These are phyloP conservation scores for Cutaneotrichosporon cutaneum DNA, from an alignment of 1,284 basidiomycete species.

Conservation along the genomic window DNA sequence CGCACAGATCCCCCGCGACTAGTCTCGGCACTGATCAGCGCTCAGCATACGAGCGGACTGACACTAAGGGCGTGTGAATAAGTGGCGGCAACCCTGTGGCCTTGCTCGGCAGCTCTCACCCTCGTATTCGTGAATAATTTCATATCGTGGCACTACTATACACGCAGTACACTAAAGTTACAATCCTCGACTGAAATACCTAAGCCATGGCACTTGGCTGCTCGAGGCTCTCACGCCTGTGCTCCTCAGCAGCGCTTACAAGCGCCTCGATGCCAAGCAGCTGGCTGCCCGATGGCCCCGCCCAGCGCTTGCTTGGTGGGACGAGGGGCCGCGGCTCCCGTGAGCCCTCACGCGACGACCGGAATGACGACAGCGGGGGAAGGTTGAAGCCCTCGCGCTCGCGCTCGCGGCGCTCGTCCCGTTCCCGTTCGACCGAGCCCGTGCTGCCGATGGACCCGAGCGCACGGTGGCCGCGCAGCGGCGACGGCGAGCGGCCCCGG, in stretches of 20 bases:
- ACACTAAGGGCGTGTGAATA: too few relatives aligned
- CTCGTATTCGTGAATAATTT: background rate
- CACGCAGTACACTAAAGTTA: background rate
- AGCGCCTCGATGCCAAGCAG: conserved; percentile 46
- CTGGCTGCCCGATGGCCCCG: conserved; percentile 9
- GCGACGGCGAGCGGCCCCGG: conserved; percentile 19
- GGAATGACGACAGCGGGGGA: conserved; percentile 2
- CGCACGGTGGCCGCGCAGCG: conserved; percentile 2
- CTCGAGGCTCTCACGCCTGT: conserved; percentile 28
- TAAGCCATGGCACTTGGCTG: conserved; percentile 14
- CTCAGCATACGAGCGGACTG: too few relatives aligned
- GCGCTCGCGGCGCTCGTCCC: background rate
- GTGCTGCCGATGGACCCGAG: conserved; percentile 9
- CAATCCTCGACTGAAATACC: too few relatives aligned
- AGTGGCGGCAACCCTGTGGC: too few relatives aligned
- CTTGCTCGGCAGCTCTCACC: too few relatives aligned
- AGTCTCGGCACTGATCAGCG: too few relatives aligned
- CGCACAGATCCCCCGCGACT: too few relatives aligned
- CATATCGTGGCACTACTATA: background rate
- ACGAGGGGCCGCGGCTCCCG: conserved; percentile 18
- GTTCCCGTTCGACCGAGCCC: conserved; percentile 10
- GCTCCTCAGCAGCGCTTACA: conserved; percentile 44
- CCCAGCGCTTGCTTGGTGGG: conserved; percentile 18
- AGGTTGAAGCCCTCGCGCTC: conserved; percentile 3
- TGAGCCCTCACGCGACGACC: conserved; percentile 6